A percentile compares a stretch with the other conserved stretches of the same genome.
phyloP scores from a whole-genome alignment of 495 filamentous ascomycete genomes.

The Xylaria telfairii region DNA sequence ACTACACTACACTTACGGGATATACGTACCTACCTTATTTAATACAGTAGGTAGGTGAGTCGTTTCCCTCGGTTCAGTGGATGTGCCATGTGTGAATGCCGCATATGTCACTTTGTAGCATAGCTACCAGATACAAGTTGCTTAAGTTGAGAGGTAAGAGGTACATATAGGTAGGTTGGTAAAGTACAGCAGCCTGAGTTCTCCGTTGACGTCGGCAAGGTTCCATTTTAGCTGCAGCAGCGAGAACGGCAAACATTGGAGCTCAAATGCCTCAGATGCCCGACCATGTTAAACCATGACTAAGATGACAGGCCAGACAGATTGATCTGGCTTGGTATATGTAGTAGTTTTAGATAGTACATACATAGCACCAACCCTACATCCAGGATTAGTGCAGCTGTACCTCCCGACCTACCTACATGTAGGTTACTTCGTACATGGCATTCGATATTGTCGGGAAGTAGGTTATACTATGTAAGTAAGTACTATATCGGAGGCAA shows the following conservation, averaged over 20 bases:
- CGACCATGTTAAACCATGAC: not conserved
- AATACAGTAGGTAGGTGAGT: too few species aligned
- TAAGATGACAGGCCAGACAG: not conserved
- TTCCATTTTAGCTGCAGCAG: not conserved
- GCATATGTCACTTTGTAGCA: conserved; percentile 13
- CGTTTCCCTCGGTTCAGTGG: not conserved
- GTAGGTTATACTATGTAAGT: too few species aligned
- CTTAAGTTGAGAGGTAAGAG: too few species aligned
- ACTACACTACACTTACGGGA: too few species aligned
- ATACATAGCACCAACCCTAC: not conserved
- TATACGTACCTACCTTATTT: too few species aligned
- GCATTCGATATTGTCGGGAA: too few species aligned
- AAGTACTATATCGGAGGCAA: not conserved
- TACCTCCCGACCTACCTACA: too few species aligned
- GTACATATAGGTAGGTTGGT: too few species aligned
- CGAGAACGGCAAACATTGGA: not conserved
- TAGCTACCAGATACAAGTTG: not conserved
- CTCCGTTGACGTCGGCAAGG: not conserved
- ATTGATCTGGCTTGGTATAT: not conserved
- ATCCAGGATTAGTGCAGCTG: too few species aligned
- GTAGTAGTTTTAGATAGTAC: too few species aligned
- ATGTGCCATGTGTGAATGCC: conserved; percentile 16
- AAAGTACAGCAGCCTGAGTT: not conserved
- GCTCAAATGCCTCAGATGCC: not conserved
- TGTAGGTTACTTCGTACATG: too few species aligned